Conservation (phyloP, 2,329 filamentous ascomycete species). For the Pseudogymnoascus sp. region DNA sequence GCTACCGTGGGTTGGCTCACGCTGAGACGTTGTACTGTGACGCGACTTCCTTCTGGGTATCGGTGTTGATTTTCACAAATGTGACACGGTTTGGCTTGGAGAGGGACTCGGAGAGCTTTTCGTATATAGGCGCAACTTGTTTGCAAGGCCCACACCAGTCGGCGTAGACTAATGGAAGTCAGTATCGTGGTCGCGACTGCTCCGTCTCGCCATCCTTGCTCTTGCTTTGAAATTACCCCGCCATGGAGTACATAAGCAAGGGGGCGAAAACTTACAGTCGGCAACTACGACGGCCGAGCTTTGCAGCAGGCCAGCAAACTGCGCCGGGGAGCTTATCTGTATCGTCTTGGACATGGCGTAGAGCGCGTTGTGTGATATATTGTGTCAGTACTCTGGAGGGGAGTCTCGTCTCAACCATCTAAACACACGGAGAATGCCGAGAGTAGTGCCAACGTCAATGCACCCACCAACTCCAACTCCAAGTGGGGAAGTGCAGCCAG, state of each 20-base stretch:
- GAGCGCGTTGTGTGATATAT: not conserved
- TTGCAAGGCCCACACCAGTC: conserved; percentile 83
- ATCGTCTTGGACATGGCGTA: conserved; percentile 29
- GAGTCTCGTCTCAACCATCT: not conserved
- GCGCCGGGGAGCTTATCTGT: conserved; percentile 45
- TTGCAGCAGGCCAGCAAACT: conserved; percentile 61
- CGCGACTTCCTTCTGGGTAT: conserved; percentile 66
- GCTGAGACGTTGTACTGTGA: conserved; percentile 63
- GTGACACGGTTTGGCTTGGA: conserved; percentile 65
- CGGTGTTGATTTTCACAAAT: conserved; percentile 82
- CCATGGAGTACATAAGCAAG: conserved; percentile 25
- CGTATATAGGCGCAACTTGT: conserved; percentile 73
- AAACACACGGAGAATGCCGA: not conserved
- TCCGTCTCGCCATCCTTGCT: not conserved
- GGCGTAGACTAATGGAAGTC: conserved; percentile 60
- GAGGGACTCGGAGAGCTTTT: conserved; percentile 62
- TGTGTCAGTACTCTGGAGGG: not conserved
- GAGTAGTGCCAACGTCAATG: not conserved
- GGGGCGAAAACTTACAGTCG: conserved; percentile 60
- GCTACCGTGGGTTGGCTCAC: conserved; percentile 31
- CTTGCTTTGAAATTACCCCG: conserved; percentile 10
- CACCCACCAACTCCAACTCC: not conserved
- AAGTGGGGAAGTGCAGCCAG: not conserved
- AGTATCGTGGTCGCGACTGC: conserved; percentile 13
- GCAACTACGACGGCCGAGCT: conserved; percentile 73